phyloP scores from a whole-genome alignment of 2,329 filamentous ascomycete genomes.

The Phyllosticta citribraziliensis region DNA sequence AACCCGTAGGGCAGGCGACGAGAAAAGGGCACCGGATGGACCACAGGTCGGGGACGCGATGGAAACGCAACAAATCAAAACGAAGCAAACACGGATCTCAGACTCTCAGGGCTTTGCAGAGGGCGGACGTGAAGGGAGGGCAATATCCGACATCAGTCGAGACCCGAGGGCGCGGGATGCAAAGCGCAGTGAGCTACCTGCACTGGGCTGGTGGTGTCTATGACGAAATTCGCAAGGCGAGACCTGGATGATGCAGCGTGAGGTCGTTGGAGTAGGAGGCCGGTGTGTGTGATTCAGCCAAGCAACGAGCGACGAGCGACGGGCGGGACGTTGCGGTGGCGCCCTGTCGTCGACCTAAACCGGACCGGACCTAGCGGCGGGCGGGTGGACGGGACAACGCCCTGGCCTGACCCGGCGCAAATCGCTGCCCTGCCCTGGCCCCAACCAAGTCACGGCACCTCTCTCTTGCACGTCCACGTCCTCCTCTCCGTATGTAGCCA shows the following conservation, averaged over 20 bases:
- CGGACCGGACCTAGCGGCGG: not conserved
- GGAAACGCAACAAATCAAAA: not conserved
- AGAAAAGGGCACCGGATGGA: not conserved
- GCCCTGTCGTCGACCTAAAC: not conserved
- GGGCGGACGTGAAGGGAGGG: not conserved
- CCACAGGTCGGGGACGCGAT: not conserved
- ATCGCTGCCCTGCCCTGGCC: too few relatives aligned
- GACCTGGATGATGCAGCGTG: not conserved
- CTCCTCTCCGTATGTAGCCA: not conserved
- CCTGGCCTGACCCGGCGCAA: not conserved
- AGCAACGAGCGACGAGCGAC: not conserved
- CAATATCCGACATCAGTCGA: not conserved
- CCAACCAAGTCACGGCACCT: too few relatives aligned
- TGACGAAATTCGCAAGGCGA: not conserved
- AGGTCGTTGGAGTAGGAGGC: not conserved
- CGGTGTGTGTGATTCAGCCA: not conserved
- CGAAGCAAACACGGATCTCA: not conserved
- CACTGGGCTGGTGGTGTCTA: too few relatives aligned
- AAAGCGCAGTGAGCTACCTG: too few relatives aligned
- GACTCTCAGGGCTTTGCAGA: not conserved
- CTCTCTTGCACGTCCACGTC: too few relatives aligned
- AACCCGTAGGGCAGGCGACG: not conserved
- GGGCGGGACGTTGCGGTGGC: too few relatives aligned
- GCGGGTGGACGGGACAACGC: not conserved
- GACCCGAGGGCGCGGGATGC: not conserved